Conservation (phyloP, 2,329 filamentous ascomycete genomes). For the Calonectria naviculata region DNA sequence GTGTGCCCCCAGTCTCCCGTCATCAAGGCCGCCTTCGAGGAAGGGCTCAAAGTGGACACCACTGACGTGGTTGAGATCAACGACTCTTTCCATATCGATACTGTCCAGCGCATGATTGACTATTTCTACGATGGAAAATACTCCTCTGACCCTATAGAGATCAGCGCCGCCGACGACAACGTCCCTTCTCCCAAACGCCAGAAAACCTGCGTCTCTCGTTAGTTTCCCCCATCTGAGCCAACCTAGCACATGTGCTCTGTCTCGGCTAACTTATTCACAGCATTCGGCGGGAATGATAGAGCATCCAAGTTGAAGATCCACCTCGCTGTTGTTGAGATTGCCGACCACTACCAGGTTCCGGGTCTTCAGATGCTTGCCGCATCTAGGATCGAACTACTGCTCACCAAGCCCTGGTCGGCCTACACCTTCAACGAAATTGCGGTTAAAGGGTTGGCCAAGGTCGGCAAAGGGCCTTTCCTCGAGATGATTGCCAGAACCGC, state of each 20-base stretch:
- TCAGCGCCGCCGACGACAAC: too few species aligned
- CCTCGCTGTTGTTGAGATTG: neutral
- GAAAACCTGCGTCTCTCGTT: neutral
- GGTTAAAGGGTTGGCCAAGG: neutral
- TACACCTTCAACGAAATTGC: neutral
- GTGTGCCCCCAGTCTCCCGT: constrained; percentile 8
- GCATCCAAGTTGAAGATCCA: neutral
- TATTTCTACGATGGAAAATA: neutral
- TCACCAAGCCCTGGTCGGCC: neutral
- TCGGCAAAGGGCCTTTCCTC: neutral
- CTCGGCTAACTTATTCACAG: neutral
- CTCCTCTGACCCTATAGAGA: neutral
- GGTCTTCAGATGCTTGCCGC: neutral
- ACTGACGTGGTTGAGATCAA: neutral
- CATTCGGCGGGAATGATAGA: neutral
- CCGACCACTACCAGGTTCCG: neutral
- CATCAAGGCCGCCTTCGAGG: neutral
- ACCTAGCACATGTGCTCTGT: neutral
- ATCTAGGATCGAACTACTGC: neutral
- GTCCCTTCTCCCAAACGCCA: neutral
- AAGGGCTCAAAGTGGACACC: neutral
- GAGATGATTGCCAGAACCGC: neutral
- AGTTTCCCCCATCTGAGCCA: neutral
- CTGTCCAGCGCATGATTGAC: neutral
- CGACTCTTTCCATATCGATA: neutral